phyloP scores from a whole-genome alignment of 202 grass and related monocot species.

The Miscanthus sacchariflorus region DNA sequence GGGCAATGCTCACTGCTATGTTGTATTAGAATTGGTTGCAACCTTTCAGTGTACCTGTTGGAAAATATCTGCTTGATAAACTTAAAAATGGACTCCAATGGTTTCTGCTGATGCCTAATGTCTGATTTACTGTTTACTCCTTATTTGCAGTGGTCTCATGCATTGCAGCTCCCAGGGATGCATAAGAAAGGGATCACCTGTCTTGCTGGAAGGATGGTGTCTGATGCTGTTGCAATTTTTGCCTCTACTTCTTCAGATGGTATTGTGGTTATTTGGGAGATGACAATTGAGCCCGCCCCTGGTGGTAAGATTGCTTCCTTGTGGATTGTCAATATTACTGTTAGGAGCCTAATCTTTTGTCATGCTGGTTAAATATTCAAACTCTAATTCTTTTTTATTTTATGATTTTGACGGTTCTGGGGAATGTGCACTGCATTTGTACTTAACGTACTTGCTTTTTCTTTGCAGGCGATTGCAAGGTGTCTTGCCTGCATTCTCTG shows the following conservation, averaged over 20 bases:
- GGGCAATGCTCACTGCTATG: background rate
- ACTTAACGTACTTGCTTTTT: conserved; percentile 32
- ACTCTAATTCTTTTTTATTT: conserved; percentile 1
- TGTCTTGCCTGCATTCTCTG: conserved; percentile 79
- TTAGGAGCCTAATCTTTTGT: background rate
- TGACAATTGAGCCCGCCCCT: conserved; percentile 46
- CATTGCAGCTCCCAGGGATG: conserved; percentile 73
- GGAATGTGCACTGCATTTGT: background rate
- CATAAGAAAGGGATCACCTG: conserved; percentile 98
- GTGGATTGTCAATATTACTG: background rate
- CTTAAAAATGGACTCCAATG: background rate
- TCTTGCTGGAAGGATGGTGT: conserved; percentile 77
- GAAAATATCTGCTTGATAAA: background rate
- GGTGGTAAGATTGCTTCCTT: conserved; percentile 61
- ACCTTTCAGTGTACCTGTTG: background rate
- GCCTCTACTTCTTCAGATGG: conserved; percentile 92
- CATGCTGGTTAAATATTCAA: conserved; percentile 19
- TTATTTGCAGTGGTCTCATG: conserved; percentile 77
- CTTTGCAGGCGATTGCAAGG: conserved; percentile 65
- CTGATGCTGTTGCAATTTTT: conserved; percentile 63
- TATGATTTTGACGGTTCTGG: conserved; percentile 23
- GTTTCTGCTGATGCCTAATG: background rate
- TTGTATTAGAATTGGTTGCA: background rate
- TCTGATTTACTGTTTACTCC: conserved; percentile 40
- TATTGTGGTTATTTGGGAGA: conserved; percentile 79